Evolutionary conservation across 2,329 filamentous ascomycete genomes (phyloP), one percentile per base, ranked within the genome.

Genomic region (Trichoderma sp.): DNA sequence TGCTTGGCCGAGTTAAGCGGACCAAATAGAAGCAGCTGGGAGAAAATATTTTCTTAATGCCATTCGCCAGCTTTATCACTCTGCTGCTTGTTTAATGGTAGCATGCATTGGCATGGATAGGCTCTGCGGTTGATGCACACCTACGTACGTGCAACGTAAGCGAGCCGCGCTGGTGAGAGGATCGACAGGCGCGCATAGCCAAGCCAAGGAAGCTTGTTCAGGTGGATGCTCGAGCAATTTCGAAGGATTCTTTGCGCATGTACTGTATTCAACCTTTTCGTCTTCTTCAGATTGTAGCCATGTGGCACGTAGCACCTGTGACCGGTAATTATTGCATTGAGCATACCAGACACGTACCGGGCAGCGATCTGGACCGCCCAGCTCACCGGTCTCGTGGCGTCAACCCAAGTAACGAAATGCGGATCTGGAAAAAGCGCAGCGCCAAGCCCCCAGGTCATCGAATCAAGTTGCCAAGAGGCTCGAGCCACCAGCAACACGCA

Each of bases 111-210:
- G 13, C 37, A 43, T 43, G 14, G 21, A 16, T 14, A 37, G n/a
- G 33, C 49, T 29, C 24, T 37, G 35, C 61, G 11, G 21, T 43
- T n/a, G 52, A 64, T 56, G 52, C 61, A 64, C n/a, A 43, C 33
- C 47, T 35, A 64, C 53, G 61, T 52, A 64, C 24, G 24, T 24
- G 61, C 29, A 63, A 64, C 52, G 49, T 65, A 65, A 65, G 52
- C 52, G 24, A 49, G 47, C 47, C 16, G 47, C 47, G 47, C 47
- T 24, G 47, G 47, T 49, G 47, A 40, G 61, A 64, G 19, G 61
- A 65, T 65, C 62, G 52, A 43, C 62, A 33, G 33, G 62, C 11
- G 52, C 43, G 62, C 62, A 65, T 43, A 31, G 49, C 16, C 35
- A 35, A 56, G 62, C 62, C 62, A 65, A 56, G 52, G 52, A 56